Percentiles rank a stretch among this genome's conserved stretches.
Conservation (phyloP, 768 basidiomycete species). For the Podaxis rugospora region DNA sequence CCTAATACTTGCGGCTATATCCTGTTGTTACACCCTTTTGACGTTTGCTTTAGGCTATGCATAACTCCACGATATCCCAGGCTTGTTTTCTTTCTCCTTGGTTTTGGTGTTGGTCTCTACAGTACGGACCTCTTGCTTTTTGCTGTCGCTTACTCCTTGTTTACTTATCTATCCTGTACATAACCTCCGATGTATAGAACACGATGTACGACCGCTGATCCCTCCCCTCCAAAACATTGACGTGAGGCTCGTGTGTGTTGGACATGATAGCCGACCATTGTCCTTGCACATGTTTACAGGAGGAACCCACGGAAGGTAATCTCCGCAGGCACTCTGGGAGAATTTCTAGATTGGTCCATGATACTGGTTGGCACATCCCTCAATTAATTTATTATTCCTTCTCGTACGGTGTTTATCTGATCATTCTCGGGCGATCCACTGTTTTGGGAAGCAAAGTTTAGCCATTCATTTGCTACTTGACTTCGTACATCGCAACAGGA, state of each 20-base stretch:
- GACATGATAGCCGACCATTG: slow-evolving; percentile 15
- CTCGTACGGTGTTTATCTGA: slow-evolving; percentile 5
- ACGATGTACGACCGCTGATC: slow-evolving; percentile 22
- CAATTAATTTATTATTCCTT: slow-evolving; percentile 3
- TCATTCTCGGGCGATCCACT: slow-evolving; percentile 21
- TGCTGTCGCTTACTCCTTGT: slow-evolving; percentile 25
- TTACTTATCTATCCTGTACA: slow-evolving; percentile 34
- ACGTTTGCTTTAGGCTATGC: slow-evolving; percentile 11
- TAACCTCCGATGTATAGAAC: slow-evolving; percentile 25
- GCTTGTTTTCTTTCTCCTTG: slow-evolving; percentile 19
- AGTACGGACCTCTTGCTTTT: slow-evolving; percentile 20
- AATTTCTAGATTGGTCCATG: slow-evolving; percentile 27
- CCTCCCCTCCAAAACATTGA: not conserved
- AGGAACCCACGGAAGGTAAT: slow-evolving; percentile 25
- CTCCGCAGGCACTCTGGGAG: slow-evolving; percentile 23
- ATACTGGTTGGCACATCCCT: slow-evolving; percentile 13
- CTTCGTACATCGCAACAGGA: not conserved
- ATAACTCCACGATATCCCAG: slow-evolving; percentile 10
- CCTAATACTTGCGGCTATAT: slow-evolving; percentile 22
- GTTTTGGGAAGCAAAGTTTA: slow-evolving; percentile 26
- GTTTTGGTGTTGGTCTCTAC: slow-evolving; percentile 26
- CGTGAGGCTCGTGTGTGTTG: slow-evolving; percentile 21
- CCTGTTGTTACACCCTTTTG: slow-evolving; percentile 15
- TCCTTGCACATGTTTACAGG: slow-evolving; percentile 14
- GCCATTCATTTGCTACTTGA: slow-evolving; percentile 23